Base-by-base conservation (phyloP, 768 basidiomycete species). In the Tylopilus plumbeoviolaceoides region DNA sequence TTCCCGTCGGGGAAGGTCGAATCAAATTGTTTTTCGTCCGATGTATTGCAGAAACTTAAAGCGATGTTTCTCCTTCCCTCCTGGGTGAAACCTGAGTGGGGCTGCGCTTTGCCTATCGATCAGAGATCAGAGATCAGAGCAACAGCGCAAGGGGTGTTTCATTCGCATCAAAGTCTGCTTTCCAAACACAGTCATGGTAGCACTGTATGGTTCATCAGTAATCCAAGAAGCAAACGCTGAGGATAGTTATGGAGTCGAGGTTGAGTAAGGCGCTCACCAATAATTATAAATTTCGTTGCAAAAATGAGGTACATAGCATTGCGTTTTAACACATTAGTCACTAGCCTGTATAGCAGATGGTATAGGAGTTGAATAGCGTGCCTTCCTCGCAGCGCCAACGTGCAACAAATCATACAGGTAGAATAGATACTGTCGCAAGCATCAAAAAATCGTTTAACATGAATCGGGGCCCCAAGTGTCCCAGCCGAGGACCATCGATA, bases 371-470 rank as follows among this genome's bases (percentile, higher is more conserved):
- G 43, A 36, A 39, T 30, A 48, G 40, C 20, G 17, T 39, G 48
- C 54, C 27, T 41, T 55, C 40, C 45, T 59, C 42, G 28, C 11
- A 47, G 18, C 31, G 50, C 31, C 50, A 27, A 44, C 39, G 18
- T 30, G 36, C 21, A 33, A 51, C 18, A 20, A 9, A 31, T 23
- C 36, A 14, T 33, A 15, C 4, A 35, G 38, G 25, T 31, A n/a
- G 20, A 47, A 17, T 18, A 35, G 7, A 18, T 33, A 14, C 12
- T 18, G 12, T 42, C 35, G 11, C 23, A 31, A 18, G 42, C 47
- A 44, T 43, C 40, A 11, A 49, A 43, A 6, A 42, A 5, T 30
- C 25, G 18, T 41, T 25, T 42, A 39, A 56, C 35, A 51, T 15
- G 44, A 47, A 43, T 23, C 33, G 27, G 14, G 40, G 11, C 28